Evolutionary conservation across 2,329 filamentous ascomycete species (phyloP).

Genomic region (Colletotrichum tropicicola): DNA sequence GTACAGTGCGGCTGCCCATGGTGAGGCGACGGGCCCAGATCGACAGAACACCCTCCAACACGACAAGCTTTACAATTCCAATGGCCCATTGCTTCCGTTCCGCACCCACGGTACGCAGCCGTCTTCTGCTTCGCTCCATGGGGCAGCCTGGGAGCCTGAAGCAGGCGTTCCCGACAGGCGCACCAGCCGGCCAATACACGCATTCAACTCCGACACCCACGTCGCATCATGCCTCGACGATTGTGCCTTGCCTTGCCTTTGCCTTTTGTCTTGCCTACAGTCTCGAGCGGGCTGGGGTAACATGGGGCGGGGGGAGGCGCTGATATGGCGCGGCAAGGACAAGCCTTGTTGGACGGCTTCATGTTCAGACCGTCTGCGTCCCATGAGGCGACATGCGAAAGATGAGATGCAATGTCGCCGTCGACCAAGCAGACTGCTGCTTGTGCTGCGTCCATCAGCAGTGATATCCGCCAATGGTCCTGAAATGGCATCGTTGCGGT

Average conservation of each 20-base stretch:
- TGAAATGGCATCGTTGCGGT: no score
- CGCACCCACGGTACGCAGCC: neutral
- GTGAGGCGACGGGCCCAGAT: constrained; percentile 6
- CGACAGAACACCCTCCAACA: constrained; percentile 3
- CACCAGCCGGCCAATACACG: neutral
- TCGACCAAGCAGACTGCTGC: no score
- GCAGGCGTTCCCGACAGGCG: constrained; percentile 14
- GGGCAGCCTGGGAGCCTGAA: constrained; percentile 12
- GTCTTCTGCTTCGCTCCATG: no score
- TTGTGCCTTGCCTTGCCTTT: constrained; percentile 5
- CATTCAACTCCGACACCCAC: constrained; percentile 8
- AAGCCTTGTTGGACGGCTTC: constrained; percentile 7
- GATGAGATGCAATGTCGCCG: constrained; percentile 14
- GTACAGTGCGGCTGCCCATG: neutral
- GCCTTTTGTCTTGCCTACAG: neutral
- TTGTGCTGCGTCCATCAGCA: no score
- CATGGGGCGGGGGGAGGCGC: constrained; percentile 3
- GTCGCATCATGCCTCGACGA: constrained; percentile 12
- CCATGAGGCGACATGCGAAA: neutral
- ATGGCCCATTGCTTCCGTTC: neutral
- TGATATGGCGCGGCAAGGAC: neutral
- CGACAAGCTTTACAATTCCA: constrained; percentile 10
- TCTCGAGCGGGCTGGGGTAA: constrained; percentile 3
- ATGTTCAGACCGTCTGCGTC: constrained; percentile 22
- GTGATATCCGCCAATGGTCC: no score